Evolutionary conservation across 306 rosid genomes (phyloP).

Genomic region (Cicer yamashitae): DNA sequence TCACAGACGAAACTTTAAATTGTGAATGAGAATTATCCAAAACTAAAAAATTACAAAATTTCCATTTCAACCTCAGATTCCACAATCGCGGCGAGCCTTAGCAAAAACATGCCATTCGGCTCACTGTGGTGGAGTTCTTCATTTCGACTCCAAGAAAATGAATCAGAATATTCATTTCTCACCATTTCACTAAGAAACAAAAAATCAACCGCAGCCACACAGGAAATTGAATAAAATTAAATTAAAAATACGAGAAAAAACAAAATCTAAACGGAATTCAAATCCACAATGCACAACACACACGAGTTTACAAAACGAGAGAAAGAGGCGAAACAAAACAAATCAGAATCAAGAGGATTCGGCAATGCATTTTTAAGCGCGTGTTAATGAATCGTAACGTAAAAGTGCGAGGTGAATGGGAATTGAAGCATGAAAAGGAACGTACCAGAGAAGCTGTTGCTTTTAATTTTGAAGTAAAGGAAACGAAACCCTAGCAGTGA

Average conservation of each 20-base stretch:
- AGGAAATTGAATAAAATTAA: neutral
- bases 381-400: slow-evolving; percentile 21
- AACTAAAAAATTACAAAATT: slow-evolving; percentile 21
- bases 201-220: slow-evolving; percentile 9
- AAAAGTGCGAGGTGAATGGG: slow-evolving; percentile 35
- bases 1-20: slow-evolving; percentile 2
- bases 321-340: neutral
- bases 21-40: neutral
- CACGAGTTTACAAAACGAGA: no score
- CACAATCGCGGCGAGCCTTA: slow-evolving; percentile 32
- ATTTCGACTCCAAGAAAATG: slow-evolving; percentile 42
- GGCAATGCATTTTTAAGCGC: slow-evolving; percentile 27
- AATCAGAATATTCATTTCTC: slow-evolving; percentile 44
- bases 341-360: slow-evolving; percentile 17
- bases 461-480: slow-evolving; percentile 71
- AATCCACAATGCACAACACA: slow-evolving; percentile 40
- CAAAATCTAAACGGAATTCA: slow-evolving; percentile 14
- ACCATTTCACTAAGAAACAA: slow-evolving; percentile 52
- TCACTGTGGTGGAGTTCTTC: slow-evolving; percentile 30
- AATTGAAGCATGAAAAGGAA: slow-evolving; percentile 36
- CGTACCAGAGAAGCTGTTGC: slow-evolving; percentile 65
- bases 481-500: slow-evolving; percentile 74
- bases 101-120: slow-evolving; percentile 37
- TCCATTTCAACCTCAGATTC: slow-evolving; percentile 43
- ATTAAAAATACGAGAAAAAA: neutral